These are phyloP conservation scores for Dictyostelium firmibasis DNA, from an alignment of 78 protist species.

Conservation along the genomic window DNA sequence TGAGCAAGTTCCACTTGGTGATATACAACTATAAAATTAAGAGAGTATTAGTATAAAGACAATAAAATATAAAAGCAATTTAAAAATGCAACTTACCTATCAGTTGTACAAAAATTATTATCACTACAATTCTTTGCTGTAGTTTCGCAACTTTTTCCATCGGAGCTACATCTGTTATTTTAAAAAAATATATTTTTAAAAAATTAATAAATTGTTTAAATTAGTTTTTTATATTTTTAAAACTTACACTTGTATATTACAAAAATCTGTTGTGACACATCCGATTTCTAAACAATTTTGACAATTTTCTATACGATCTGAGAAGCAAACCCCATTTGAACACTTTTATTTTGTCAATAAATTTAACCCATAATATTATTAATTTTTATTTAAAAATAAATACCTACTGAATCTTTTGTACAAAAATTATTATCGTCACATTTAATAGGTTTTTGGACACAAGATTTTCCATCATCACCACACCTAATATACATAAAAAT, in stretches of 20 bases:
- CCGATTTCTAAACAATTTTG: neutral
- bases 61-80: neutral
- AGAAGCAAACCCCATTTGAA: neutral
- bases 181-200: too few relatives aligned
- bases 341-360: too few relatives aligned
- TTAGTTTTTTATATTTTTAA: too few relatives aligned
- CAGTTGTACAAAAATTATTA: neutral
- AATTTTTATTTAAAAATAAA: neutral
- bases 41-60: neutral
- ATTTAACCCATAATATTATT: too few relatives aligned
- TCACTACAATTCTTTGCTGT: neutral
- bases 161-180: neutral
- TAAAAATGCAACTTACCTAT: neutral
- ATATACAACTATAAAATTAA: neutral
- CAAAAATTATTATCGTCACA: neutral
- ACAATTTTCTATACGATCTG: neutral
- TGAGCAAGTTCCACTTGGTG: neutral
- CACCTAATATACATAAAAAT: too few relatives aligned
- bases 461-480: neutral
- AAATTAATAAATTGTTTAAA: too few relatives aligned
- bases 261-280: neutral
- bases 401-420: neutral
- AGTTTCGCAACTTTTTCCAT: neutral
- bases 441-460: neutral
- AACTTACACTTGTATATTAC: neutral